Base-by-base conservation (phyloP, 495 filamentous ascomycete species). In the Halenospora varia region DNA sequence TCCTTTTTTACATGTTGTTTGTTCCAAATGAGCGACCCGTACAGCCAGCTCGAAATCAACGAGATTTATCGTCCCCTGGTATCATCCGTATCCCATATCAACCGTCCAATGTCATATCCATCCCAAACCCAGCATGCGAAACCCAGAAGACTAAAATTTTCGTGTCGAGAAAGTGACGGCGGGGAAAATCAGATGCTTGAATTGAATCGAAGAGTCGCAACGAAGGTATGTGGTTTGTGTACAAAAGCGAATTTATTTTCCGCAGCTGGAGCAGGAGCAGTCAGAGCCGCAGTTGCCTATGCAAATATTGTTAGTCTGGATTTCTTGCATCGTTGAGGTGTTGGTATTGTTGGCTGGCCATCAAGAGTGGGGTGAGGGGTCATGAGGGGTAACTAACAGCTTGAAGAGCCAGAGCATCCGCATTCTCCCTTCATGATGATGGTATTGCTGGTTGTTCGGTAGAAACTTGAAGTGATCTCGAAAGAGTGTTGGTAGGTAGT, bases 381-480 rank as follows among this genome's bases (percentile, higher is more conserved):
- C 20, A 48, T 10, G 47, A 42, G 18, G 47, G 47, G 35, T 19
- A 18, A 20, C 55, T 50, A 50, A 57, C 55, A 57, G 55, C 55
- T 57, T n/a, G 55, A 57, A 35, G 46, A 15, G 25, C 55, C 55
- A 26, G 55, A 57, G 47, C 55, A 57, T 57, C 55, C 55, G 47
- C 55, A 57, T n/a, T 57, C 55, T 41, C 55, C 55, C 55, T 57
- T 57, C 55, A 57, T 57, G 18, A 51, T 57, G 55, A 51, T 24
- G 45, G 55, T 57, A 15, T 56, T 56, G 42, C 9, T 26, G 6
- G 53, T 41, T 44, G 51, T 41, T 56, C 48, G 42, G 41, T 22
- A 17, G 4, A 53, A 40, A 24, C 9, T 15, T 29, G 48, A 17
- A 17, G 22, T 51, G 19, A 18, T 51, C 13, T 22, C 23, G 51